Evolutionary conservation across 2,329 filamentous ascomycete genomes (phyloP).

Genomic region (Fusarium heterosporum): DNA sequence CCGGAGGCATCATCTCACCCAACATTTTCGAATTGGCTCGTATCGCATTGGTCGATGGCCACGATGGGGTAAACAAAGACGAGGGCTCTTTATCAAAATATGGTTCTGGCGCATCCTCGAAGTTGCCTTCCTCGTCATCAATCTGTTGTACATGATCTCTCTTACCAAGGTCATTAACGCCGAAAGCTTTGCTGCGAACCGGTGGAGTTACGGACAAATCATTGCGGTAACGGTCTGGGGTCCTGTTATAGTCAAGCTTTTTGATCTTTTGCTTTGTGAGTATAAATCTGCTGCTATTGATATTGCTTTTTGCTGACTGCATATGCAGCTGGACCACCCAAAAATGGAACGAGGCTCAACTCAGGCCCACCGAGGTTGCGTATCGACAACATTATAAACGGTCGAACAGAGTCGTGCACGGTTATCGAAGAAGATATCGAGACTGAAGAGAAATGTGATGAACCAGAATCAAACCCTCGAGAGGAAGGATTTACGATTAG

Average conservation of each 20-base stretch:
- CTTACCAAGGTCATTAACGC: slow-evolving; percentile 52
- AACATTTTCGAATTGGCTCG: slow-evolving; percentile 48
- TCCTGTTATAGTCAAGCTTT: slow-evolving; percentile 55
- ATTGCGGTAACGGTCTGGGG: slow-evolving; percentile 56
- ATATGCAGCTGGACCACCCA: slow-evolving; percentile 52
- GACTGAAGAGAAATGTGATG: slow-evolving; percentile 35
- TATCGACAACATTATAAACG: slow-evolving; percentile 56
- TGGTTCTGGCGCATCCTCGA: slow-evolving; percentile 54
- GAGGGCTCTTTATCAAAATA: slow-evolving; percentile 47
- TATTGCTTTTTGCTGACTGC: slow-evolving; percentile 35
- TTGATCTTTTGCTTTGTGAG: slow-evolving; percentile 54
- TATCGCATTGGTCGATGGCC: slow-evolving; percentile 51
- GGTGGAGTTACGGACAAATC: slow-evolving; percentile 53
- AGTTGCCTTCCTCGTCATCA: slow-evolving; percentile 53
- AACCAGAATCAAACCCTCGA: slow-evolving; percentile 12
- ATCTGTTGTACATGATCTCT: slow-evolving; percentile 55
- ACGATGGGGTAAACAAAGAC: slow-evolving; percentile 44
- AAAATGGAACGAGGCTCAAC: slow-evolving; percentile 52
- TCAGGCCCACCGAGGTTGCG: slow-evolving; percentile 54
- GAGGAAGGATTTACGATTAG: slow-evolving; percentile 22
- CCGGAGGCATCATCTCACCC: slow-evolving; percentile 51
- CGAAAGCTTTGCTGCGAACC: slow-evolving; percentile 52
- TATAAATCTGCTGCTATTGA: not conserved
- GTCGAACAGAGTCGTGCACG: slow-evolving; percentile 44
- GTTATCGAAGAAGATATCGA: slow-evolving; percentile 37